A percentile compares a stretch with the other conserved stretches of the same genome.
Evolutionary conservation across 2,329 filamentous ascomycete species (phyloP).

Genomic region (Penicillium vulpinum): DNA sequence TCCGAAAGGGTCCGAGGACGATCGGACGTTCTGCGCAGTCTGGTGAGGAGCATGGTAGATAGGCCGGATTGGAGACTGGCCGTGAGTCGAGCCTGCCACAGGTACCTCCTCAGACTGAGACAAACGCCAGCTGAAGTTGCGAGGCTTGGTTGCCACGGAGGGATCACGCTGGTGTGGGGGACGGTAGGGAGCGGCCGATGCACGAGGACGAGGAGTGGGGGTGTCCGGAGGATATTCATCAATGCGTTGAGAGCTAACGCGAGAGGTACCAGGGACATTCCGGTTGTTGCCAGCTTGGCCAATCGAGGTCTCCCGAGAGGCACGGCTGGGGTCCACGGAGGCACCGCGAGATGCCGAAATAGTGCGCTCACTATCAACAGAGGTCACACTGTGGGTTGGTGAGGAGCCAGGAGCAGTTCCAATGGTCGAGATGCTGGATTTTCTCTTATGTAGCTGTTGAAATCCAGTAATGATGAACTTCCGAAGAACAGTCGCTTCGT

Average conservation of each 20-base stretch:
- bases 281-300: background rate
- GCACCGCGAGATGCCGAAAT: background rate
- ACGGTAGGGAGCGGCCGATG: background rate
- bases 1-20: background rate
- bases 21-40: conserved; percentile 3
- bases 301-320: background rate
- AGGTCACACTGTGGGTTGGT: background rate
- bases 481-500: conserved; percentile 7
- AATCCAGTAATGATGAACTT: conserved; percentile 12
- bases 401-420: background rate
- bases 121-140: background rate
- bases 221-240: background rate
- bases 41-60: background rate
- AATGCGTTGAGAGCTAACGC: background rate
- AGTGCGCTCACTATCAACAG: background rate
- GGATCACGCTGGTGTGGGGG: background rate
- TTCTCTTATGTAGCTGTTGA: background rate
- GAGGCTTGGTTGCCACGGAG: background rate
- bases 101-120: background rate
- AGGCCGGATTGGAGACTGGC: background rate
- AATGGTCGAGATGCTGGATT: background rate
- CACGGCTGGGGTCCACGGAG: background rate
- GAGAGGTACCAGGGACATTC: background rate
- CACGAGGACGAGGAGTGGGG: background rate
- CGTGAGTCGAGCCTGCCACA: background rate